Percentiles rank a stretch among this genome's conserved stretches.
phyloP scores from a whole-genome alignment of 2,329 filamentous ascomycete species.

The Fusarium poae region DNA sequence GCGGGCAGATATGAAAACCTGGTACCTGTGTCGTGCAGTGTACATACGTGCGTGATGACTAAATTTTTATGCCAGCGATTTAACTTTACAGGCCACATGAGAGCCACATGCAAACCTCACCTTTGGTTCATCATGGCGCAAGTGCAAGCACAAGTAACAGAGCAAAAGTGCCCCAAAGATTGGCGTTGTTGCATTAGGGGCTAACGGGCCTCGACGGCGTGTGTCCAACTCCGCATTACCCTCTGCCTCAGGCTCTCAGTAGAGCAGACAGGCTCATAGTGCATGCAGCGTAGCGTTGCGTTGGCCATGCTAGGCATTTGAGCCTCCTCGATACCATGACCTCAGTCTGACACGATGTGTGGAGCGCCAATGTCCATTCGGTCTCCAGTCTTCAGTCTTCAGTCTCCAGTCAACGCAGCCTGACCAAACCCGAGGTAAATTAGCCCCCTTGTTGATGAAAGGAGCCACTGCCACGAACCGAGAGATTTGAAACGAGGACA shows the following conservation, averaged over 20 bases:
- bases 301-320: conserved; percentile 33
- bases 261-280: background rate
- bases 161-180: conserved; percentile 25
- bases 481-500: conserved; percentile 34
- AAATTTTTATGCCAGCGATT: conserved; percentile 16
- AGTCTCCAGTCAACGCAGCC: conserved; percentile 15
- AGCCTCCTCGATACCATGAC: conserved; percentile 43
- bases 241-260: conserved; percentile 17
- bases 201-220: conserved; percentile 24
- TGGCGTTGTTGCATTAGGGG: conserved; percentile 28
- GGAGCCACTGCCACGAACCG: conserved; percentile 21
- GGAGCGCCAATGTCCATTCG: conserved; percentile 36
- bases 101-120: conserved; percentile 15
- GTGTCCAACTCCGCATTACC: conserved; percentile 16
- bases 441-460: conserved; percentile 29
- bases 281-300: conserved; percentile 17
- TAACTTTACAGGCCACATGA: conserved; percentile 13
- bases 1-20: conserved; percentile 12
- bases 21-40: conserved; percentile 6
- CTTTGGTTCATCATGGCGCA: conserved; percentile 5
- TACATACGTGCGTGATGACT: conserved; percentile 16
- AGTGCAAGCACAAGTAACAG: background rate
- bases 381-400: conserved; percentile 22
- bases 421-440: conserved; percentile 39
- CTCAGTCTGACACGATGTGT: conserved; percentile 48